Percentiles rank a stretch among this genome's conserved stretches.
phyloP scores from a whole-genome alignment of 208 protist genomes.

The Trypanosoma platydactyli region DNA sequence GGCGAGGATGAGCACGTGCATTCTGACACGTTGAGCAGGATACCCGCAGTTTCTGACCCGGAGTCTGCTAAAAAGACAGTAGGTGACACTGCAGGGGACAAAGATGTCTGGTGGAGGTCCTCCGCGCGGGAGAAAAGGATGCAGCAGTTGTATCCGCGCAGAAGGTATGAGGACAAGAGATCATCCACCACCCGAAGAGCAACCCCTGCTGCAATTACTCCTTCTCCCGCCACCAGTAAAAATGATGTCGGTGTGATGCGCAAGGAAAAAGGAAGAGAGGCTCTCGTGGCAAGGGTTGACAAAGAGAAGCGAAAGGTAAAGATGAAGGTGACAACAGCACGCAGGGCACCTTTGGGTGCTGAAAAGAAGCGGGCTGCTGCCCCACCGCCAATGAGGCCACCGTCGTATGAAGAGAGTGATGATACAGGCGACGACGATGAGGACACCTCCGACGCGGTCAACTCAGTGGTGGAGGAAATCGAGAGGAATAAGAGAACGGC shows the following conservation, averaged over 20 bases:
- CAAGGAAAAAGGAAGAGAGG: not conserved
- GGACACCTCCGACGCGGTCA: constrained; percentile 14
- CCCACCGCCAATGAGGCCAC: not conserved
- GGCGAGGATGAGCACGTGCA: not conserved
- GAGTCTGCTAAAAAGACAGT: not conserved
- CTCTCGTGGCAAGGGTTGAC: not conserved
- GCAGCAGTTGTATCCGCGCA: constrained; percentile 65
- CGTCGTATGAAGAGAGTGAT: not conserved
- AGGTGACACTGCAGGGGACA: constrained; percentile 27
- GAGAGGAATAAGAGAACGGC: not conserved
- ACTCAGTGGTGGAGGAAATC: not conserved
- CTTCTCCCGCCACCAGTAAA: not conserved
- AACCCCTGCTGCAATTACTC: not conserved
- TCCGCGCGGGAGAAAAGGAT: constrained; percentile 54
- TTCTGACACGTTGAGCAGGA: not conserved
- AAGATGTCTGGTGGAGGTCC: constrained; percentile 72
- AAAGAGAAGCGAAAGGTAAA: constrained; percentile 11
- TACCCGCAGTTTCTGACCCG: not conserved
- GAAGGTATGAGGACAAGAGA: constrained; percentile 55
- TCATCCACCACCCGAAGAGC: constrained; percentile 7
- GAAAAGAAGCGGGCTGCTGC: constrained; percentile 3
- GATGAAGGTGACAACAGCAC: constrained; percentile 23
- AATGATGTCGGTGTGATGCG: not conserved
- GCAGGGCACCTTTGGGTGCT: not conserved
- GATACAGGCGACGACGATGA: constrained; percentile 30